A percentile compares a stretch with the other conserved stretches of the same genome.
Conservation (phyloP, 2,329 filamentous ascomycete genomes). For the Curvularia sp. region DNA sequence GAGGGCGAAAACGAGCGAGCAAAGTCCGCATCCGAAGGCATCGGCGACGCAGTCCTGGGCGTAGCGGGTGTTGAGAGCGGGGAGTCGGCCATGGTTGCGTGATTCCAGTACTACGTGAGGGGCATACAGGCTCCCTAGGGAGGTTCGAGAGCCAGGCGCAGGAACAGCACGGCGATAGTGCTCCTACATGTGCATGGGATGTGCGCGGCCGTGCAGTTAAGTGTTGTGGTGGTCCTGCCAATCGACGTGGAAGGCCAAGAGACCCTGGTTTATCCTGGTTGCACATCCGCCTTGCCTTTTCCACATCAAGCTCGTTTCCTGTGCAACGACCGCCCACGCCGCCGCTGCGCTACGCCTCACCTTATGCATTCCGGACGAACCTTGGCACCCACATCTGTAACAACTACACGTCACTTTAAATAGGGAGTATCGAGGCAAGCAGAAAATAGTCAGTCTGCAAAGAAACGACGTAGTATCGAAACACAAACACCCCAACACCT, state of each 20-base stretch:
- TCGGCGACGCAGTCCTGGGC: conserved; percentile 39
- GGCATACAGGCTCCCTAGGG: conserved; percentile 41
- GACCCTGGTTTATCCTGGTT: conserved; percentile 20
- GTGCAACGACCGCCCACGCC: conserved; percentile 22
- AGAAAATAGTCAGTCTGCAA: not conserved
- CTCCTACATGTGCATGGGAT: conserved; percentile 31
- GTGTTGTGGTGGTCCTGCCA: conserved; percentile 18
- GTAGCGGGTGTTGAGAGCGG: conserved; percentile 39
- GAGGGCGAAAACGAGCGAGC: conserved; percentile 28
- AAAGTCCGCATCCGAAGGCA: conserved; percentile 34
- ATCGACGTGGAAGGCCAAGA: conserved; percentile 22
- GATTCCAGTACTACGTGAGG: conserved; percentile 32
- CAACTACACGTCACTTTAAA: not conserved
- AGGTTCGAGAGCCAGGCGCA: conserved; percentile 22
- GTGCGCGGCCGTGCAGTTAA: conserved; percentile 25
- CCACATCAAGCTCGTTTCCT: conserved; percentile 21
- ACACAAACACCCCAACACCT: conserved; percentile 14
- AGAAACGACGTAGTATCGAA: not conserved
- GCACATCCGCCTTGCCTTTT: conserved; percentile 19
- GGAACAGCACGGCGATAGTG: conserved; percentile 31
- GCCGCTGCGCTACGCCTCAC: conserved; percentile 13
- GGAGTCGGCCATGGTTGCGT: conserved; percentile 45
- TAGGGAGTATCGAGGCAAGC: not conserved
- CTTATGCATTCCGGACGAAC: not conserved
- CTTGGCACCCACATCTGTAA: not conserved